These are phyloP conservation scores for Cladosporium sp. DNA, from an alignment of 2,329 filamentous ascomycete genomes.

Conservation along the genomic window DNA sequence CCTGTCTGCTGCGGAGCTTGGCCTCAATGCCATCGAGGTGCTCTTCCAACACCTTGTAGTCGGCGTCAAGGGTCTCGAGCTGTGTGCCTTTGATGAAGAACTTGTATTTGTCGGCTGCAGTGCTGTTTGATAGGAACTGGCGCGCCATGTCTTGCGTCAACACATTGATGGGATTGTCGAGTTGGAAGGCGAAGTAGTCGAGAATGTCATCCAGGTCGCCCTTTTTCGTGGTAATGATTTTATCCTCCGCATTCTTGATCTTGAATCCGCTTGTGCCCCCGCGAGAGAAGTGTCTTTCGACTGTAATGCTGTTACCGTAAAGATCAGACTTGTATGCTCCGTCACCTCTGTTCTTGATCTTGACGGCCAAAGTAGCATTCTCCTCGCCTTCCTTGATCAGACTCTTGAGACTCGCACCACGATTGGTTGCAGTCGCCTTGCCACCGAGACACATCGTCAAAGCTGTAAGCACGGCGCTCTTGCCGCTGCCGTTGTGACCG, in stretches of 20 bases:
- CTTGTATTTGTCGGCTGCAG: slow-evolving; percentile 81
- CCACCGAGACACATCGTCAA: slow-evolving; percentile 92
- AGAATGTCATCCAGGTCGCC: slow-evolving; percentile 86
- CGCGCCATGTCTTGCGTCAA: slow-evolving; percentile 92
- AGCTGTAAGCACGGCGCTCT: slow-evolving; percentile 90
- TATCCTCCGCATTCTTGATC: slow-evolving; percentile 67
- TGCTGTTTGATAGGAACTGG: slow-evolving; percentile 84
- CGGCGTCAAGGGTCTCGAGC: slow-evolving; percentile 82
- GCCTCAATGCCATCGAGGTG: slow-evolving; percentile 66
- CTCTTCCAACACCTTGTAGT: slow-evolving; percentile 80
- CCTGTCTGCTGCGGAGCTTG: slow-evolving; percentile 56
- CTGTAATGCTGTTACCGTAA: slow-evolving; percentile 78
- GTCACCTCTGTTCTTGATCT: slow-evolving; percentile 83
- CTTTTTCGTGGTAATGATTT: slow-evolving; percentile 74
- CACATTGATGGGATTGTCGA: slow-evolving; percentile 95
- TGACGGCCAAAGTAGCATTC: slow-evolving; percentile 67
- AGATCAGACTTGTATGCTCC: slow-evolving; percentile 77
- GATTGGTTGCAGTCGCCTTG: slow-evolving; percentile 88
- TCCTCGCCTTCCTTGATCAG: slow-evolving; percentile 88
- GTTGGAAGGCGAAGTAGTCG: slow-evolving; percentile 87
- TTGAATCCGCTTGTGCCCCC: slow-evolving; percentile 77
- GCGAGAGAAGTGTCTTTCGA: slow-evolving; percentile 84
- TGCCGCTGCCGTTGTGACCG: slow-evolving; percentile 94
- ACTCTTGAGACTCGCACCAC: slow-evolving; percentile 80
- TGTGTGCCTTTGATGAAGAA: slow-evolving; percentile 96